A percentile compares a stretch with the other conserved stretches of the same genome.
Conservation (phyloP, 768 basidiomycete species). For the Tephrocybe sp. region DNA sequence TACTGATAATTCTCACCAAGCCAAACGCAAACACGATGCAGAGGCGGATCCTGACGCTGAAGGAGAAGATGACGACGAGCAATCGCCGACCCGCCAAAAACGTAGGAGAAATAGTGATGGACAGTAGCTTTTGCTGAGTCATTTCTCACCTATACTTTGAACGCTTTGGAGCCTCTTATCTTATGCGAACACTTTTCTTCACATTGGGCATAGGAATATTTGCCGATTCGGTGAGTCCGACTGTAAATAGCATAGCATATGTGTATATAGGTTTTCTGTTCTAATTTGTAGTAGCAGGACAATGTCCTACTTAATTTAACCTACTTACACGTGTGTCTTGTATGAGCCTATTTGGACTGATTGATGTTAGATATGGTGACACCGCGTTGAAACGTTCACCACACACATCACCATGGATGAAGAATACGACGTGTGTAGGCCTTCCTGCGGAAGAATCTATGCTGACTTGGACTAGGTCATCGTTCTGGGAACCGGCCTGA, state of each 20-base stretch:
- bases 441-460: slow-evolving; percentile 2
- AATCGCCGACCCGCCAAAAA: slow-evolving; percentile 18
- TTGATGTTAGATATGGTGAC: slow-evolving; percentile 16
- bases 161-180: slow-evolving; percentile 4
- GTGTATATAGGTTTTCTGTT: slow-evolving; percentile 11
- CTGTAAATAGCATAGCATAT: slow-evolving; percentile 13
- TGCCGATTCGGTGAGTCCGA: slow-evolving; percentile 6
- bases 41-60: slow-evolving; percentile 27
- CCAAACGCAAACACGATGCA: slow-evolving; percentile 34
- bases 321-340: background rate
- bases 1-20: slow-evolving; percentile 15
- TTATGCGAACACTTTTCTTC: slow-evolving; percentile 1
- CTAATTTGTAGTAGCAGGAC: background rate
- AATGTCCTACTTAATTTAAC: background rate
- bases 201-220: slow-evolving; percentile 3
- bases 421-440: slow-evolving; percentile 82
- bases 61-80: slow-evolving; percentile 14
- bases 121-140: slow-evolving; percentile 1
- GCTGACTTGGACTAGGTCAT: slow-evolving; percentile 54
- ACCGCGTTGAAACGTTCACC: slow-evolving; percentile 7
- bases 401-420: slow-evolving; percentile 79
- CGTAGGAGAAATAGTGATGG: slow-evolving; percentile 19
- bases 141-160: slow-evolving; percentile 4
- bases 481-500: slow-evolving; percentile 94
- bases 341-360: slow-evolving; percentile 17